Evolutionary conservation across 805 yeast species (phyloP).

Genomic region (Candida endomychidarum): DNA sequence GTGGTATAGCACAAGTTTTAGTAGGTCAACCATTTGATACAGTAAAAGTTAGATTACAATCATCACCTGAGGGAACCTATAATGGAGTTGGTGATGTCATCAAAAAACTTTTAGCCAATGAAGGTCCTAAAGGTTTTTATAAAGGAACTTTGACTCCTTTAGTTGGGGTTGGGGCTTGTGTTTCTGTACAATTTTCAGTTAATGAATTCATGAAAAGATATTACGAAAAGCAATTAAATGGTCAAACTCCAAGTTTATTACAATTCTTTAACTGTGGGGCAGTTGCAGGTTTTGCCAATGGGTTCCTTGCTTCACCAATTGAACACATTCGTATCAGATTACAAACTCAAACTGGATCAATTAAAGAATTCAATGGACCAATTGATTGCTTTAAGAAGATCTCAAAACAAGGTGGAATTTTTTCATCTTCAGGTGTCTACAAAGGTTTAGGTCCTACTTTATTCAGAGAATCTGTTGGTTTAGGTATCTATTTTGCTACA

Average conservation of each 20-base stretch:
- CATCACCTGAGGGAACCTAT: constrained; percentile 76
- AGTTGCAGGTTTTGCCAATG: constrained; percentile 91
- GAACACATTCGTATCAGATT: constrained; percentile 93
- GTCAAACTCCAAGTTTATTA: constrained; percentile 46
- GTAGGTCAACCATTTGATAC: constrained; percentile 97
- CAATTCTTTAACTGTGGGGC: constrained; percentile 85
- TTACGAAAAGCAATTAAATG: constrained; percentile 50
- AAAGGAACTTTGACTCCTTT: constrained; percentile 48
- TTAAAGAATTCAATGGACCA: constrained; percentile 67
- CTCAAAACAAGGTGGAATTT: constrained; percentile 48
- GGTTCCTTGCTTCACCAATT: constrained; percentile 87
- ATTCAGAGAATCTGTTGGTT: constrained; percentile 80
- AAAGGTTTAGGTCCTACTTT: constrained; percentile 84
- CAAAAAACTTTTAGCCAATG: constrained; percentile 54
- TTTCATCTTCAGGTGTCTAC: constrained; percentile 52
- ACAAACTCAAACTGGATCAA: constrained; percentile 74
- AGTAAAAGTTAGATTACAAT: constrained; percentile 88
- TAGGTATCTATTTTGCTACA: constrained; percentile 85
- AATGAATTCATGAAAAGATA: constrained; percentile 90
- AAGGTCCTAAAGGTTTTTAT: constrained; percentile 43
- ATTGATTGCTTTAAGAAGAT: constrained; percentile 66
- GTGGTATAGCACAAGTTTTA: constrained; percentile 94
- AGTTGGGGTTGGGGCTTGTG: constrained; percentile 86
- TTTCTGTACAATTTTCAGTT: constrained; percentile 92
- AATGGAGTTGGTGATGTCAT: constrained; percentile 77